Base-by-base conservation (phyloP, 176 grass and related monocot genomes). In the Carex kokanica region DNA sequence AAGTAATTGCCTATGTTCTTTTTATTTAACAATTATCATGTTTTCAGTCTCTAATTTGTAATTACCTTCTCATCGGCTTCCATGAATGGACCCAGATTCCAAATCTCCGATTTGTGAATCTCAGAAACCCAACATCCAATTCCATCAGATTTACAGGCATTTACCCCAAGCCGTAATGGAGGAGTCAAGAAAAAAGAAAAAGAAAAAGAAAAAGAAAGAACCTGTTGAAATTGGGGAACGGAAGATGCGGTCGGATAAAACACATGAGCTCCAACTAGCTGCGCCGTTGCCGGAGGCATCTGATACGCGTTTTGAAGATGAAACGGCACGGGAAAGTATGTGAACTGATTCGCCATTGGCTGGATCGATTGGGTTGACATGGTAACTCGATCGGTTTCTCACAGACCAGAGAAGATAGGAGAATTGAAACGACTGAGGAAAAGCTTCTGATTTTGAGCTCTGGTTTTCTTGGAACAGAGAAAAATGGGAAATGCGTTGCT, bases 261-360 rank as follows among this genome's bases (percentile, higher is more conserved):
- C 0, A 87, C 78, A 29, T 84, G 56, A 10, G 83, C 34, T 31
- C 24, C 60, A 5, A 70, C 8, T 20, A 31, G 17, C 12, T 59
- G 64, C 66, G 64, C 6, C 23, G 81, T 20, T 57, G 71, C 77
- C 3, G 70, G 58, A n/a, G 85, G 15, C 81, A 69, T 64, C 40
- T 86, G 85, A 78, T 82, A 85, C 4, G 85, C 52, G 67, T 86
- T 83, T 40, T 92, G 94, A 24, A 97, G 90, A 71, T 97, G 92
- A 68, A 92, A 94, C 1, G 94, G 88, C 17, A 89, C 80, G 40
- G 88, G 94, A 24, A 97, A 94, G 83, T 92, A 92, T 69, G 87
- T 29, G 81, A 93, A 88, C 81, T 84, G 91, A 54, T 68, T 25
- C 31, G 72, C 80, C 47, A 84, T 20, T 6, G 84, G 71, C 32